Conservation (phyloP, 371 early-diverging fungal species). For the Synchytrium microbalum region DNA sequence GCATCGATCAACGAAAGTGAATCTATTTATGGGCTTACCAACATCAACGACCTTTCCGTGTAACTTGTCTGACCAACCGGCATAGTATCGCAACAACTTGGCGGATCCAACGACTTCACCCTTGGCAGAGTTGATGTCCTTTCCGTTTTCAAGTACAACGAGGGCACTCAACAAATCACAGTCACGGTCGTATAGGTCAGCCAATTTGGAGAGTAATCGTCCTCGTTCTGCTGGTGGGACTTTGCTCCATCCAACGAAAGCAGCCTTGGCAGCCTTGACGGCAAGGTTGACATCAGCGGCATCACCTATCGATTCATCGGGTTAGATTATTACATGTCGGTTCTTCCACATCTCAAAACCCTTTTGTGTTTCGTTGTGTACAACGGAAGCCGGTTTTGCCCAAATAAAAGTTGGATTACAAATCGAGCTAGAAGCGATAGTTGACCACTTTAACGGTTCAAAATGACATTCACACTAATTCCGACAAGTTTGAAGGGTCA, state of each 20-base stretch:
- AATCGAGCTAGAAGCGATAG: no score
- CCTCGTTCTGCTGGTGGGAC: constrained; percentile 20
- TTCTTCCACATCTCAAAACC: no score
- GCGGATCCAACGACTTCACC: no score
- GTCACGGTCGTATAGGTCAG: constrained; percentile 64
- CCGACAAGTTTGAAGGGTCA: no score
- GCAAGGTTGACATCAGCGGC: constrained; percentile 37
- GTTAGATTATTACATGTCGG: no score
- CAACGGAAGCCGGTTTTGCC: no score
- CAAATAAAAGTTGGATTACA: no score
- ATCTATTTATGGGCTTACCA: constrained; percentile 10
- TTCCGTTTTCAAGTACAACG: constrained; percentile 83
- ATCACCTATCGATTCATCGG: no score
- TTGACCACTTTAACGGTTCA: no score
- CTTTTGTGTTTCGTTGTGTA: no score
- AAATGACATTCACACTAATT: no score
- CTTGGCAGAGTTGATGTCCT: constrained; percentile 31
- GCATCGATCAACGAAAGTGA: no score
- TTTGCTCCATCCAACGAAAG: constrained; percentile 1
- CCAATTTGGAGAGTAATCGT: constrained; percentile 52
- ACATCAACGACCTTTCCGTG: constrained; percentile 24
- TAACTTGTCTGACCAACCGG: constrained; percentile 36
- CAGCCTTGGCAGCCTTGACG: not conserved
- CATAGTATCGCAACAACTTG: constrained; percentile 15
- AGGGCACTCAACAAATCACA: constrained; percentile 60